phyloP scores from a whole-genome alignment of 192 early-diverging fungal genomes.

The Dissophora globulifera region DNA sequence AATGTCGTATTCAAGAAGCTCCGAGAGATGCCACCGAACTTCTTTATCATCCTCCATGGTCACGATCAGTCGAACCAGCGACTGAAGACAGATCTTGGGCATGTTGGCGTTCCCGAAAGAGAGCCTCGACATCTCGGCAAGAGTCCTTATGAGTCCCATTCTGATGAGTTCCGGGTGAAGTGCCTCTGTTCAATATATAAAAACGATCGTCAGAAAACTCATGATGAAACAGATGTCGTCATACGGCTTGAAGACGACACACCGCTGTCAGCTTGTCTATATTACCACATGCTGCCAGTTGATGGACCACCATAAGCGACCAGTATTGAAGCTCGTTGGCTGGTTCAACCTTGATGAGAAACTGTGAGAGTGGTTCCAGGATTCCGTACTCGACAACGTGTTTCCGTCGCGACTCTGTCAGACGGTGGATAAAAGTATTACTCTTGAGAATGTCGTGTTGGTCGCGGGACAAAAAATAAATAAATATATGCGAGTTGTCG shows the following conservation, averaged over 20 bases:
- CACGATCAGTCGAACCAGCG: slow-evolving; percentile 75
- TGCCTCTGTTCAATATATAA: no score
- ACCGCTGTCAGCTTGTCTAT: no score
- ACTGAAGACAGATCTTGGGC: slow-evolving; percentile 84
- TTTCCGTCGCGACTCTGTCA: slow-evolving; percentile 68
- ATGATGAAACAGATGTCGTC: no score
- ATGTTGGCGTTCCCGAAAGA: slow-evolving; percentile 86
- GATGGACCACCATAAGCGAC: slow-evolving; percentile 80
- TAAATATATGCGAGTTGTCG: slow-evolving; percentile 1
- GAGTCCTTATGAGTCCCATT: slow-evolving; percentile 63
- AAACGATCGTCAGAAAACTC: no score
- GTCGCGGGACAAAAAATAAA: no score
- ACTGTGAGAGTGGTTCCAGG: slow-evolving; percentile 64
- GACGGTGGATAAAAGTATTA: not conserved
- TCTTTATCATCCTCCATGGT: slow-evolving; percentile 62
- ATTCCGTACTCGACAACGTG: slow-evolving; percentile 69
- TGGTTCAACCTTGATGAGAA: slow-evolving; percentile 63
- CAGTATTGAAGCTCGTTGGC: slow-evolving; percentile 86
- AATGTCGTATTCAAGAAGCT: slow-evolving; percentile 71
- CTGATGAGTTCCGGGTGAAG: slow-evolving; percentile 22
- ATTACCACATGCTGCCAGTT: slow-evolving; percentile 75
- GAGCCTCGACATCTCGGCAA: slow-evolving; percentile 74
- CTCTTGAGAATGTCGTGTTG: no score
- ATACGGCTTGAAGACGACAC: no score
- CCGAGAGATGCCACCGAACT: slow-evolving; percentile 58